Percentiles rank a stretch among this genome's conserved stretches.
Conservation (phyloP, 2,329 filamentous ascomycete species). For the Colletotrichum sp. region DNA sequence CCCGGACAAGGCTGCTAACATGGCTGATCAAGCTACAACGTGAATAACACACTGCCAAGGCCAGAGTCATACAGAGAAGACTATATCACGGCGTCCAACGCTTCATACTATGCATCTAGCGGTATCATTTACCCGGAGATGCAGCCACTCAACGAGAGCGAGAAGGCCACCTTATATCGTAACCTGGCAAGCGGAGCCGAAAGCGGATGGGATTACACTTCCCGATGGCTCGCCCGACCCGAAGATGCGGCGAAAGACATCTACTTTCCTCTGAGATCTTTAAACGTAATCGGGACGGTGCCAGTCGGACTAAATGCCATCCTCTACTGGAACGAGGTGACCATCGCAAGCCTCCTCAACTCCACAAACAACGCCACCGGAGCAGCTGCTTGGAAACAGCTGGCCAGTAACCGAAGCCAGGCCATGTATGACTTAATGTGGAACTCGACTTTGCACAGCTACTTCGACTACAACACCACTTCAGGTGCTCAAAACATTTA, state of each 20-base stretch:
- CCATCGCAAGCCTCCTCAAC: conserved; percentile 61
- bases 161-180: conserved; percentile 60
- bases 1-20: background rate
- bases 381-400: conserved; percentile 52
- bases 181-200: conserved; percentile 71
- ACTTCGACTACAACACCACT: conserved; percentile 74
- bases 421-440: conserved; percentile 70
- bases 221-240: conserved; percentile 63
- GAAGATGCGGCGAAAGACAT: conserved; percentile 62
- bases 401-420: conserved; percentile 58
- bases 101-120: conserved; percentile 63
- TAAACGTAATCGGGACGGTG: conserved; percentile 63
- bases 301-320: conserved; percentile 74
- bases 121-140: conserved; percentile 64
- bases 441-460: conserved; percentile 66
- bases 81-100: conserved; percentile 68
- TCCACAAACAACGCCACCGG: conserved; percentile 54
- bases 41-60: conserved; percentile 68
- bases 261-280: conserved; percentile 69
- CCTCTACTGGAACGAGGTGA: conserved; percentile 68
- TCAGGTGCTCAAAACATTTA: conserved; percentile 61
- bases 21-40: conserved; percentile 52
- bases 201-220: conserved; percentile 68
- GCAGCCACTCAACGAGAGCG: conserved; percentile 52
- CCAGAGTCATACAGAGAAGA: conserved; percentile 73